Base-by-base conservation (phyloP, 148 eudicot genomes). In the Linanthus parryae region DNA sequence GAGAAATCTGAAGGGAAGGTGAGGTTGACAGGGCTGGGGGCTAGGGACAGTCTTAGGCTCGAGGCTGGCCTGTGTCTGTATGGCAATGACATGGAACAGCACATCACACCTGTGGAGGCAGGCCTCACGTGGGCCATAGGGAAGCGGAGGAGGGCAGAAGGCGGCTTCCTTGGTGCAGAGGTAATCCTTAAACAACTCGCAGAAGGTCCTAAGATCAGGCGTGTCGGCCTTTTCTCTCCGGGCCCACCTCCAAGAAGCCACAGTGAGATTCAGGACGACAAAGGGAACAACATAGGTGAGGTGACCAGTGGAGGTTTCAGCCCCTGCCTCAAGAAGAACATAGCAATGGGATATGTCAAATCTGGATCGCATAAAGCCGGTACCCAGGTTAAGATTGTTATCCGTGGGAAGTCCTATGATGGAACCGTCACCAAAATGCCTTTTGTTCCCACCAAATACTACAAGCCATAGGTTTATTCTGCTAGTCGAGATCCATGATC, bases 61-160 rank as follows among this genome's bases (percentile, higher is more conserved):
- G 98, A 92, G 52, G 98, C 98, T 19, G 98, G 96, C 17, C 48
- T 92, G 29, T 92, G 98, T 67, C 62, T 92, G 33, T 92, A 92
- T 54, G 98, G 98, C 17, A 84, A 92, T 19, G 98, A 92, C 67
- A 75, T 92, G 57, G 98, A 92, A 57, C 98, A 92, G 57, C 98
- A 92, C 73, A 84, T 58, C 3, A 74, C 96, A 15, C 98, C 98
- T 1, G 72, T 92, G 3, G 98, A 92, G 61, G 98, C 98, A 0
- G 98, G 98, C 7, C 94, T 92, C 20, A 92, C 98, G 1, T 92
- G 98, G 98, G 98, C 98, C 44, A 56, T 92, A n/a, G 98, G 98
- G 12, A 92, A 92, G 71, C 74, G 98, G 61, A 75, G 98, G 48
- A 73, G 85, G 57, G 90, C 98, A 0, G 90, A 87, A 62, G 98